Evolutionary conservation across 2,329 filamentous ascomycete species (phyloP), one percentile per base, ranked within the genome.

Genomic region (Fusarium dlaminii): DNA sequence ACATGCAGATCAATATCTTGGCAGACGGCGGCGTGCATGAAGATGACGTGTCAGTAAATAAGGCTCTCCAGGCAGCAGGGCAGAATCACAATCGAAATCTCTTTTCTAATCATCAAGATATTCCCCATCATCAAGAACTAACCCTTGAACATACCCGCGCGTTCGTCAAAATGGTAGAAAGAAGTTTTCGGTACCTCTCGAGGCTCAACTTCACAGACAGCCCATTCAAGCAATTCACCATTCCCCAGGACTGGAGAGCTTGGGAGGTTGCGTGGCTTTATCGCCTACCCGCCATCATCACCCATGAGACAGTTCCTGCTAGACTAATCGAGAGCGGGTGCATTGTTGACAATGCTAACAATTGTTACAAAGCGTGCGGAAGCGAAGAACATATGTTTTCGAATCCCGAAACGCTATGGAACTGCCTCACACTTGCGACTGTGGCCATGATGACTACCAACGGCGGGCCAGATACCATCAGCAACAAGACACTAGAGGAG

Each of bases 81-180:
- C 10, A 20, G 2, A 20, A 2, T 18, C 24, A 0, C 4, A 7
- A 45, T n/a, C 12, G 3, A 5, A 22, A 5, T 8, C 6, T 49
- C 10, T 5, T 14, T 0, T 15, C 7, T 11, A 6, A 1, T 13
- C 8, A 10, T 9, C 22, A 10, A 32, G 8, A 13, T 17, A 32
- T 22, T 14, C 14, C 9, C 5, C 29, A 9, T 17, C 2, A 2
- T 1, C 22, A 22, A 6, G 10, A 27, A 27, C 7, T 22, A 46
- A 3, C 0, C 4, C 15, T 15, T 9, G 4, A 34, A 0, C 8
- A 37, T 11, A n/a, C 3, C 6, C 6, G 0, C 30, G 0, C 1
- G 6, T 11, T 18, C 2, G 13, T 1, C 3, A 30, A n/a, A 17
- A 65, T 65, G 57, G 56, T n/a, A 0, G 5, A 13, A 17, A 37